Evolutionary conservation across 495 filamentous ascomycete genomes (phyloP).

Genomic region (Neurospora sp.): DNA sequence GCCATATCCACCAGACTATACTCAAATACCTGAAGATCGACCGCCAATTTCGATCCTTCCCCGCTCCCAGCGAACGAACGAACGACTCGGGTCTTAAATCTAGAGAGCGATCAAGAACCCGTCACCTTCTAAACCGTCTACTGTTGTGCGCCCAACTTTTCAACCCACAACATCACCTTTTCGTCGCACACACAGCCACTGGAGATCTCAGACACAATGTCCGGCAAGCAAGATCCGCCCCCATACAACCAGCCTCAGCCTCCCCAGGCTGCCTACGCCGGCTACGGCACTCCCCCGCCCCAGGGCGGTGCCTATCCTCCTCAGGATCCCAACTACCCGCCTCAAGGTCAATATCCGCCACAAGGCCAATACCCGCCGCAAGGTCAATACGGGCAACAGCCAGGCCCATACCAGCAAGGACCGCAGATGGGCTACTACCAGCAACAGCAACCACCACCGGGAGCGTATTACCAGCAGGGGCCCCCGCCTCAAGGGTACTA

Average conservation of each 20-base stretch:
- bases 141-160: neutral
- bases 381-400: conserved; percentile 9
- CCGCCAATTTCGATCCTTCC: neutral
- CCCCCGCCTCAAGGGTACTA: conserved; percentile 14
- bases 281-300: conserved; percentile 2
- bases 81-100: neutral
- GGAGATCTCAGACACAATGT: neutral
- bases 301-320: neutral
- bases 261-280: conserved; percentile 9
- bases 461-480: conserved; percentile 11
- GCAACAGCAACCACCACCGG: conserved; percentile 12
- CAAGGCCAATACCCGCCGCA: neutral
- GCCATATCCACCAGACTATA: neutral
- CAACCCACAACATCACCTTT: neutral
- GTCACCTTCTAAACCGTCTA: neutral
- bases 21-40: neutral
- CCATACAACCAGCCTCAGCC: conserved; percentile 1
- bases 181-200: neutral
- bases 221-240: conserved; percentile 2
- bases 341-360: neutral
- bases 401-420: conserved; percentile 23
- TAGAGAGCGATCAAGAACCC: neutral
- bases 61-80: neutral
- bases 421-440: conserved; percentile 35
- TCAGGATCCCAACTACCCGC: neutral